Evolutionary conservation across 139 green algal genomes (phyloP).

Genomic region (Chlorella vulgaris): DNA sequence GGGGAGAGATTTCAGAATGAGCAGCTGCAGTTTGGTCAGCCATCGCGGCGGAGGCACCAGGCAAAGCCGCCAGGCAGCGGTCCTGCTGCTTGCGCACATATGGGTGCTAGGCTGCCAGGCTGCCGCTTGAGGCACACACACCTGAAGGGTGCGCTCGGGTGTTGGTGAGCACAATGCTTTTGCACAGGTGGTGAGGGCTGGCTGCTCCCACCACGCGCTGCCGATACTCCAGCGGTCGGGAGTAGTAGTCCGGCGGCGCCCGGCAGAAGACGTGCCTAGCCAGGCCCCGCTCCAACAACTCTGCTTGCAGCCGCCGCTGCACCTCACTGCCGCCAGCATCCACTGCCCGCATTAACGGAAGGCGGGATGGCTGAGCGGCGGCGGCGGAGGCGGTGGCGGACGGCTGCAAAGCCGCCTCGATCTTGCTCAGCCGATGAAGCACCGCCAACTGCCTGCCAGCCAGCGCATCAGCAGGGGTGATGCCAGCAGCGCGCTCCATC

Average conservation of each 20-base stretch:
- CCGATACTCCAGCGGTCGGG: constrained; percentile 67
- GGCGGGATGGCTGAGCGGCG: not conserved
- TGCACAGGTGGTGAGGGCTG: constrained; percentile 80
- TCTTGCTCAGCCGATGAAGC: not conserved
- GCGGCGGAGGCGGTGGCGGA: not conserved
- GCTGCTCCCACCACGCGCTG: constrained; percentile 25
- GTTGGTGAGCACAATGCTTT: constrained; percentile 89
- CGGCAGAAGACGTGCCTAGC: constrained; percentile 65
- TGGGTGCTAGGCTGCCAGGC: too few species aligned
- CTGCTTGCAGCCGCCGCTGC: constrained; percentile 39
- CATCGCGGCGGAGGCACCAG: not conserved
- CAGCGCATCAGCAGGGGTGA: not conserved
- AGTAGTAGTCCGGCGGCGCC: constrained; percentile 83
- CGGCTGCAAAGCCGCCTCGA: constrained; percentile 15
- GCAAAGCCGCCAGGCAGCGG: not conserved
- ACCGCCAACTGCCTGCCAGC: not conserved
- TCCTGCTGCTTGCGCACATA: not conserved
- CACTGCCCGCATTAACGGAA: not conserved
- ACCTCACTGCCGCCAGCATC: constrained; percentile 22
- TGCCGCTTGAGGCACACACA: too few species aligned
- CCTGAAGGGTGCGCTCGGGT: constrained; percentile 49
- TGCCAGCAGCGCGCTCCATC: constrained; percentile 11
- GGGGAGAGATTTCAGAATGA: not conserved
- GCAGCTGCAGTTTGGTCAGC: not conserved
- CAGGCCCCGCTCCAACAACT: constrained; percentile 45